Evolutionary conservation across 331 rosid species (phyloP), one percentile per base, ranked within the genome.

Genomic region (Telfairia occidentalis): DNA sequence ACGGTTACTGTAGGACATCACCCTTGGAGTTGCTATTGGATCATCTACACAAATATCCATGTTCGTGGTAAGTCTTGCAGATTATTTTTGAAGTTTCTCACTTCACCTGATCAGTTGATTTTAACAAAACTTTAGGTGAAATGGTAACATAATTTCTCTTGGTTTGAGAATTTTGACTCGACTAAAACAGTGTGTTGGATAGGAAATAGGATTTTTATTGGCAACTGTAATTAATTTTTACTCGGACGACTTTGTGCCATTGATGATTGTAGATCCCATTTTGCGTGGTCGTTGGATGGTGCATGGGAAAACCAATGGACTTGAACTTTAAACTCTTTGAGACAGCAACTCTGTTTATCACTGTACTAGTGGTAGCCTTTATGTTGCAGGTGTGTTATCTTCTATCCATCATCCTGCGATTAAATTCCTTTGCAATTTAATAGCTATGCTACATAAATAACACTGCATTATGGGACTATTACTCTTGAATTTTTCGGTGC

Each of bases 1-100:
- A 70, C 80, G 69, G 48, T 80, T 34, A 77, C 77, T 69, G 15
- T 84, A 92, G 97, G 96, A 92, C 76, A 92, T 92, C 78, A 85
- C 97, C 34, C 81, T 92, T 46, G 98, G 98, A 85, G 98, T 90
- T 79, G 98, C 98, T 13, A 82, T 92, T 76, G 98, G 98, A 80
- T 92, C 98, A 38, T 92, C 98, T 24, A 92, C 97, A 49, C 98
- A 92, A 78, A 92, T 92, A 87, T 85, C 98, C 65, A 92, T 90
- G 98, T 92, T 92, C 85, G 92, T 87, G 93, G 98, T 90, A 83
- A 73, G 89, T 66, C 59, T 81, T 84, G 78, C 52, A 73, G 21
- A 40, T 74, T 18, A 64, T 43, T 40, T 60, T 60, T 3, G n/a
- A 69, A 29, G 5, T 30, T 61, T 13, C 16, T 5, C 15, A 35